Conservation (phyloP, 164 flowering plant genomes). For the Amborella trichopoda region DNA sequence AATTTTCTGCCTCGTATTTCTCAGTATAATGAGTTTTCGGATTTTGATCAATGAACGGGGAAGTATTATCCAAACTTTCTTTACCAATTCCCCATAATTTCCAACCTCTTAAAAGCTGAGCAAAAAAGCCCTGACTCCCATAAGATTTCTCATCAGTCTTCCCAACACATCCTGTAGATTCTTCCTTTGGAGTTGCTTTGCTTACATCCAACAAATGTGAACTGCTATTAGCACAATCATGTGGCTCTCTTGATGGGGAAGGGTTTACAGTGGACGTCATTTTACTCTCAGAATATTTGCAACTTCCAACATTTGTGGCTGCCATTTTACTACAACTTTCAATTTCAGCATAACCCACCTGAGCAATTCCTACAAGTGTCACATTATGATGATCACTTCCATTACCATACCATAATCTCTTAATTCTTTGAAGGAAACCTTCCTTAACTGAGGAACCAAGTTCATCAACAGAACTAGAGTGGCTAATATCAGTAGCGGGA, state of each 20-base stretch:
- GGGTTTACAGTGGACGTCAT: slow-evolving; percentile 4
- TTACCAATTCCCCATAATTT: slow-evolving; percentile 14
- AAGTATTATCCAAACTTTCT: slow-evolving; percentile 1
- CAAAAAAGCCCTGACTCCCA: slow-evolving; percentile 14
- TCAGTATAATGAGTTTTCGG: not conserved
- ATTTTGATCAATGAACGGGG: slow-evolving; percentile 4
- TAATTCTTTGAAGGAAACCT: slow-evolving; percentile 25
- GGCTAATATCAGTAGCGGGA: no score
- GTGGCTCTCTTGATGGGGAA: slow-evolving; percentile 7
- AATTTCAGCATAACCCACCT: slow-evolving; percentile 1
- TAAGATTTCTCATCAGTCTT: slow-evolving; percentile 9
- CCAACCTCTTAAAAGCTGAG: slow-evolving; percentile 21
- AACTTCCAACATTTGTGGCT: not conserved
- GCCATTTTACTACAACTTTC: not conserved
- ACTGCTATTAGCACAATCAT: no score
- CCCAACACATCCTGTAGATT: slow-evolving; percentile 4
- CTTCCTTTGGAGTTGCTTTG: slow-evolving; percentile 5
- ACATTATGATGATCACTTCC: slow-evolving; percentile 4
- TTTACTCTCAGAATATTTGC: slow-evolving; percentile 5
- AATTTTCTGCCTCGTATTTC: slow-evolving; percentile 8
- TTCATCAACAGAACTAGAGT: slow-evolving; percentile 2
- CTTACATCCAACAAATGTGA: slow-evolving; percentile 11
- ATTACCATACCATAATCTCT: slow-evolving; percentile 32
- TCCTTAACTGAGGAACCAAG: slow-evolving; percentile 16
- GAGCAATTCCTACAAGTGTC: slow-evolving; percentile 1